Evolutionary conservation across 2,329 filamentous ascomycete species (phyloP).

Genomic region (Hirsutella thompsonii): DNA sequence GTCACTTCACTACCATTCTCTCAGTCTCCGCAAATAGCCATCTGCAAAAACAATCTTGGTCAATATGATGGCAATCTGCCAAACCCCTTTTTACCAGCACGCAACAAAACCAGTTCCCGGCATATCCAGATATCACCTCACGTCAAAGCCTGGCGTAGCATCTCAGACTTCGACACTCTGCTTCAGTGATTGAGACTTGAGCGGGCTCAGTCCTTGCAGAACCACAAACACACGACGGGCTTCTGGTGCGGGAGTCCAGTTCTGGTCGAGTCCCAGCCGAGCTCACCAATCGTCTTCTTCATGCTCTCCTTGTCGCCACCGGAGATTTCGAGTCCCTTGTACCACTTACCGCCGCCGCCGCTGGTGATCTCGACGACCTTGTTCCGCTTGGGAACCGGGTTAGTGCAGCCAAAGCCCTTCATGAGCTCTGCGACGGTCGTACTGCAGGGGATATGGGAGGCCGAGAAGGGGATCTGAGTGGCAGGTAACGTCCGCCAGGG

Average conservation of each 20-base stretch:
- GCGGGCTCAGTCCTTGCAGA: conserved; percentile 34
- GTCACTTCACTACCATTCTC: too few species aligned
- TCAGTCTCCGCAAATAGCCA: too few species aligned
- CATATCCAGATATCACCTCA: too few species aligned
- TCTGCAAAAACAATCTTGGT: too few species aligned
- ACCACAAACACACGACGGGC: conserved; percentile 47
- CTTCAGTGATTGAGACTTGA: not conserved
- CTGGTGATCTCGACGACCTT: conserved; percentile 41
- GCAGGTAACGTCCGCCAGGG: conserved; percentile 39
- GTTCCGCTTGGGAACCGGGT: conserved; percentile 38
- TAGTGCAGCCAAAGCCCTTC: conserved; percentile 42
- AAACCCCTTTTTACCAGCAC: too few species aligned
- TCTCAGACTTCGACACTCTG: too few species aligned
- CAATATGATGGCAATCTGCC: too few species aligned
- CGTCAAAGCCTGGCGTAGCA: too few species aligned
- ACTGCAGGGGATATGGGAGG: conserved; percentile 37
- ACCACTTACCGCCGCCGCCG: conserved; percentile 45
- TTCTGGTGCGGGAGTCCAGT: conserved; percentile 33
- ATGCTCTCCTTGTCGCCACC: conserved; percentile 36
- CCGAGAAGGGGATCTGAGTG: conserved; percentile 30
- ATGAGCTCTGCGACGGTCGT: conserved; percentile 44
- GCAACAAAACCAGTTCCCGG: too few species aligned
- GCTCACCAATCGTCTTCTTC: conserved; percentile 35
- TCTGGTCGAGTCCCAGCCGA: conserved; percentile 45
- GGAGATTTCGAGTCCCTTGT: conserved; percentile 36